Conservation (phyloP, 2,329 filamentous ascomycete species). For the Dryadomyces quercivorus region DNA sequence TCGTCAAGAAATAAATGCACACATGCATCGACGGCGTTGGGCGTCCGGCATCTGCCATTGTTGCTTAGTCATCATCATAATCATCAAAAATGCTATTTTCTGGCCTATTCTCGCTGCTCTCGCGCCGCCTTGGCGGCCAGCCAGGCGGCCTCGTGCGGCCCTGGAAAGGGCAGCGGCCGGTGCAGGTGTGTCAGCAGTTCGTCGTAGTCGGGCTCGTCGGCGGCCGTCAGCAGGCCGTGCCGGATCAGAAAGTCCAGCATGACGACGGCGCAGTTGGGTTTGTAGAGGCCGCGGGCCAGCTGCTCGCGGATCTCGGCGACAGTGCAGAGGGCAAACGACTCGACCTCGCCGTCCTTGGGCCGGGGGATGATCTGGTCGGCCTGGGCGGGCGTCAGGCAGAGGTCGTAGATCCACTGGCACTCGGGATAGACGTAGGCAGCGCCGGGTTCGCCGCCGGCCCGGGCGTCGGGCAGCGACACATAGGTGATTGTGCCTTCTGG, state of each 20-base stretch:
- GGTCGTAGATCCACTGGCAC: constrained; percentile 81
- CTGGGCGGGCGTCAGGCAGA: constrained; percentile 54
- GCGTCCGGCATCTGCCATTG: too few species aligned
- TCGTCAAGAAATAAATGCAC: constrained; percentile 79
- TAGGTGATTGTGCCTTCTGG: constrained; percentile 68
- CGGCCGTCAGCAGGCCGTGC: constrained; percentile 65
- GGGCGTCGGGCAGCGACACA: constrained; percentile 63
- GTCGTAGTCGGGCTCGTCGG: constrained; percentile 67
- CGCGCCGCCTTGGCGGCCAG: too few species aligned
- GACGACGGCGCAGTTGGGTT: constrained; percentile 81
- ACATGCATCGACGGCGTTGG: constrained; percentile 11
- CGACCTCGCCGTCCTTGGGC: constrained; percentile 82
- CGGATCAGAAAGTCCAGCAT: constrained; percentile 84
- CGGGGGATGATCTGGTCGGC: constrained; percentile 42
- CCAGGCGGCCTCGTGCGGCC: constrained; percentile 34
- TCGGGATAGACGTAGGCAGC: constrained; percentile 77
- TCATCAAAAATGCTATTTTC: too few species aligned
- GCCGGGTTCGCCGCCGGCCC: constrained; percentile 68
- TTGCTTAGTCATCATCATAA: too few species aligned
- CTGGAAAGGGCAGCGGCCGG: constrained; percentile 69
- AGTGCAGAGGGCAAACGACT: constrained; percentile 66
- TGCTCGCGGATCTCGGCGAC: constrained; percentile 59
- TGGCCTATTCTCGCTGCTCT: too few species aligned
- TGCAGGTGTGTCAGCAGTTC: constrained; percentile 68
- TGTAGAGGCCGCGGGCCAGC: constrained; percentile 65